These are phyloP conservation scores for Hericium rajendrae DNA, from an alignment of 768 basidiomycete genomes.

Conservation along the genomic window DNA sequence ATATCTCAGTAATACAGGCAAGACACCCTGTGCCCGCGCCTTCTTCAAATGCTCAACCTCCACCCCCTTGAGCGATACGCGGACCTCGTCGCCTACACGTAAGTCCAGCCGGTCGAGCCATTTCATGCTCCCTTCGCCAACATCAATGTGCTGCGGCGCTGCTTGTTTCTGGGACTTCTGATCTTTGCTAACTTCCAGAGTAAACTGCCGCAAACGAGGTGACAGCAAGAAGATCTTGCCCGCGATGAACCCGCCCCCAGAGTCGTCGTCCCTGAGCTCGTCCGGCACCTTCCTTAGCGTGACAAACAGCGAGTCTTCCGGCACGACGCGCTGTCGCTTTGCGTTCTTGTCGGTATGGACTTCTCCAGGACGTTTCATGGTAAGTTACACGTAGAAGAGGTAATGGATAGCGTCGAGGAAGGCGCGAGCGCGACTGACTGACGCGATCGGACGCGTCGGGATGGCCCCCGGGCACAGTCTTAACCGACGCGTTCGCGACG, in stretches of 20 bases:
- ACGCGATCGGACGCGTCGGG: background rate
- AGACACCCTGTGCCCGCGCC: background rate
- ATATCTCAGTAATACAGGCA: background rate
- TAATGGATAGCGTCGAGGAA: background rate
- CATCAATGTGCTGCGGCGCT: no score
- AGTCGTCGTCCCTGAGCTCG: background rate
- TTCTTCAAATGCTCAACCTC: background rate
- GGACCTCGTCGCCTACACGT: background rate
- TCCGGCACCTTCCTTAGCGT: background rate
- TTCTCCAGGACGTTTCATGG: background rate
- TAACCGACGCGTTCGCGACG: background rate
- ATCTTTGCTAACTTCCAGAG: background rate
- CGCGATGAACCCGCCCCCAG: background rate
- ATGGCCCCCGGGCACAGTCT: background rate
- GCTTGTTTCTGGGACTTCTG: no score
- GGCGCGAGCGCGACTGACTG: background rate
- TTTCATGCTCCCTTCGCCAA: no score
- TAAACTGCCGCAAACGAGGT: background rate
- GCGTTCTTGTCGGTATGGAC: background rate
- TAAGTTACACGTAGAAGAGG: no score
- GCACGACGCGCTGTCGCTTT: background rate
- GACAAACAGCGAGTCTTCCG: background rate
- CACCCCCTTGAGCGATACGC: background rate
- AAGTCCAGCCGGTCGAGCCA: background rate
- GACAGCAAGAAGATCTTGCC: background rate